Base-by-base conservation (phyloP, 75 land plant species). In the Selaginella tamariscina region DNA sequence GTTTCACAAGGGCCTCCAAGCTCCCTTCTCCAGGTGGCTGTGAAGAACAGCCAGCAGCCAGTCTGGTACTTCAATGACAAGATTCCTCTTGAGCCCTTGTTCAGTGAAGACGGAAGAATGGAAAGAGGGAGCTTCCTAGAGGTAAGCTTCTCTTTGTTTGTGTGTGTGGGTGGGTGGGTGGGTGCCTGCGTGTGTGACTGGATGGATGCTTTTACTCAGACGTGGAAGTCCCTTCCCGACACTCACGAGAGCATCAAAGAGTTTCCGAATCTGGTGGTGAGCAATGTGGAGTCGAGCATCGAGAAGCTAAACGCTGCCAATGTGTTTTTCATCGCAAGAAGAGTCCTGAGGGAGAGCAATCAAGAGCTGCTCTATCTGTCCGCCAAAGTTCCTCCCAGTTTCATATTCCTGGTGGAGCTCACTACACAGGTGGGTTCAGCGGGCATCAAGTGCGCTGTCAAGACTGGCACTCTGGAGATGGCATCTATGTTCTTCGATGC, bases 61-160 rank as follows among this genome's bases (percentile, higher is more conserved):
- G 99, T 95, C 13, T 95, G 92, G 99, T 95, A 95, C 74, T 95
- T 95, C 82, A 91, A 69, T 66, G 99, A 95, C 64, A 95, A 85
- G 72, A 78, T 95, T 32, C 77, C 82, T 31, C 72, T 95, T 68
- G 81, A 79, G 44, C 80, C 78, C 8, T 75, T 95, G 27, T 91
- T 95, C 70, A 29, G 77, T 0, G 99, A 95, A 56, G 99, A 95
- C 65, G 99, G 99, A 28, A 84, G 68, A 56, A 91, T 91, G 97
- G 99, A 95, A 54, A 86, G 99, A 29, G 72, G 74, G 32, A 64
- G 59, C 24, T 95, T 95, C 77, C 84, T 91, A 0, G 99, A 95
- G 99, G 99, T 95, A 77, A 71, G 29, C 13, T 63, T 68, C 15
- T 0, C n/a, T 68, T 68, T 68, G 23, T 0, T 20, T 29, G 22